Evolutionary conservation across 2,329 filamentous ascomycete species (phyloP).

Genomic region (Penicillium concentricum): DNA sequence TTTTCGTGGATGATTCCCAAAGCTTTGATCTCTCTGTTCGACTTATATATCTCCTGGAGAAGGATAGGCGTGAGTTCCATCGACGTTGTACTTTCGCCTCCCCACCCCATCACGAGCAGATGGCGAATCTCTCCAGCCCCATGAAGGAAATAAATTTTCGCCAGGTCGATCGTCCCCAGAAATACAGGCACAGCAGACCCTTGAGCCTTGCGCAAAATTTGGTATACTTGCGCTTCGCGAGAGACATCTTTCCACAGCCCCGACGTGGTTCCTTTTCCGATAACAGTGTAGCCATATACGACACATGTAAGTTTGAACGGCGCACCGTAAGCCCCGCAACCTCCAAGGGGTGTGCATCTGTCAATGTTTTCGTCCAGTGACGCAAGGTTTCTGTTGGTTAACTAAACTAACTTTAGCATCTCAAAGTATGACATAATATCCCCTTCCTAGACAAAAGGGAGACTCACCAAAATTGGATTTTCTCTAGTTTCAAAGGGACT

Average conservation of each 20-base stretch:
- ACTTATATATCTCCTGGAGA: not conserved
- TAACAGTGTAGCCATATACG: not conserved
- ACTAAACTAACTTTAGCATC: no score
- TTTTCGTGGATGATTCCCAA: constrained; percentile 21
- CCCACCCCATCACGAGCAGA: not conserved
- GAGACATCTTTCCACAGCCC: not conserved
- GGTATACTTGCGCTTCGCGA: not conserved
- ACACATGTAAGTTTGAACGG: not conserved
- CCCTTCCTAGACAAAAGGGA: no score
- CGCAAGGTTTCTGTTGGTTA: no score
- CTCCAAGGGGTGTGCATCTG: not conserved
- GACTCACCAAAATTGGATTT: no score
- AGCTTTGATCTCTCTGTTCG: not conserved
- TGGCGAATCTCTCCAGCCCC: constrained; percentile 5
- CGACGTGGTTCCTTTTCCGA: not conserved
- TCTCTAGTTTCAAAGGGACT: no score
- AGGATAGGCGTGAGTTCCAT: not conserved
- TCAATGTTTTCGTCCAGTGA: not conserved
- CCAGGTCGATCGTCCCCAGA: constrained; percentile 11
- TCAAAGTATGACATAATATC: no score
- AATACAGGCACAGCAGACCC: constrained; percentile 15
- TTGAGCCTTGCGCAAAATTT: not conserved
- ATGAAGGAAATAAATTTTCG: constrained; percentile 29
- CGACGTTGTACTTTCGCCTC: not conserved
- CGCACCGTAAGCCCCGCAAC: not conserved